A percentile compares a stretch with the other conserved stretches of the same genome.
Conservation (phyloP, 768 basidiomycete genomes). For the Dacryopinax primogenitus region DNA sequence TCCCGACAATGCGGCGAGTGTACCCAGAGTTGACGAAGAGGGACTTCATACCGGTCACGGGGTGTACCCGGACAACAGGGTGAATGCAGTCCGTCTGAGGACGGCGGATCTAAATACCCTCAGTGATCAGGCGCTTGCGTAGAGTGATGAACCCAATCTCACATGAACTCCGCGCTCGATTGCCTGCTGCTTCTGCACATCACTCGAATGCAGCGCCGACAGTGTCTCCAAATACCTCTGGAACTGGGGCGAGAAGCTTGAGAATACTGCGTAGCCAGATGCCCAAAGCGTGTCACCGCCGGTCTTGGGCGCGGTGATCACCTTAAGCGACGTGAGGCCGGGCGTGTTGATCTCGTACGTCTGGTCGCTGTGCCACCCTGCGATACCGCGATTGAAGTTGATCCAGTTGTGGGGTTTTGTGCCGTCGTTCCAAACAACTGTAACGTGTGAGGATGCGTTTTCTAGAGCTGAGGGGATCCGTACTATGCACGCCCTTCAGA, state of each 20-base stretch:
- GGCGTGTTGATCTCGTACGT: slow-evolving; percentile 17
- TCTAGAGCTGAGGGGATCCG: neutral
- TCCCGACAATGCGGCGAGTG: slow-evolving; percentile 27
- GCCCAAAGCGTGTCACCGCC: slow-evolving; percentile 24
- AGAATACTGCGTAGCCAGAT: slow-evolving; percentile 22
- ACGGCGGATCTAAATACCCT: slow-evolving; percentile 20
- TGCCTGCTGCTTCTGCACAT: slow-evolving; percentile 24
- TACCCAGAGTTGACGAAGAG: slow-evolving; percentile 28
- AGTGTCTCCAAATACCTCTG: slow-evolving; percentile 21
- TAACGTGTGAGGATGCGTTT: neutral
- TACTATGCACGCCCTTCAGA: slow-evolving; percentile 15
- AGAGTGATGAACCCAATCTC: neutral
- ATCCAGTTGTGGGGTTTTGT: neutral
- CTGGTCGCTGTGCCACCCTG: slow-evolving; percentile 13
- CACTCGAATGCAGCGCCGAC: slow-evolving; percentile 21
- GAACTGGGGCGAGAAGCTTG: slow-evolving; percentile 23
- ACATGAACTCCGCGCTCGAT: slow-evolving; percentile 14
- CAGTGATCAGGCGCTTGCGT: neutral
- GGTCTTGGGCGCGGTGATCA: neutral
- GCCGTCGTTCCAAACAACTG: slow-evolving; percentile 7
- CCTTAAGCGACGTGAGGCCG: slow-evolving; percentile 14
- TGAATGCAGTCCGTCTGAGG: slow-evolving; percentile 27
- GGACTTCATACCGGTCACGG: slow-evolving; percentile 28
- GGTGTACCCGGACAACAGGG: slow-evolving; percentile 30
- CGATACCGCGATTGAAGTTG: neutral